Evolutionary conservation across 208 protist genomes (phyloP).

Genomic region (Wallacemonas sp.): DNA sequence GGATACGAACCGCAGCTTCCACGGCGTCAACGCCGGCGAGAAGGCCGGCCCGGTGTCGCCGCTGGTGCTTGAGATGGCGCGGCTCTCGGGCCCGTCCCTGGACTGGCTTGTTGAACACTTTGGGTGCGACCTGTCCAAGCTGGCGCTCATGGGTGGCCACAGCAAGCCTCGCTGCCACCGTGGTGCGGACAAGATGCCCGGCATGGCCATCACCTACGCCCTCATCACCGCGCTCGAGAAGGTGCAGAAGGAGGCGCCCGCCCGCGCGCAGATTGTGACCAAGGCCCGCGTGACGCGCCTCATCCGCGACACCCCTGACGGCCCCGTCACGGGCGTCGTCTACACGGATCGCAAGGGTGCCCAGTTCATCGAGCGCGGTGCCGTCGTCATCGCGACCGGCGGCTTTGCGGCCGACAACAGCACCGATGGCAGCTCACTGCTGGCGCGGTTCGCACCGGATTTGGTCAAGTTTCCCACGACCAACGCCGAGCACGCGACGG

Average conservation of each 20-base stretch:
- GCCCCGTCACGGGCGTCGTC: conserved; percentile 58
- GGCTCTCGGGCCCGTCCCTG: conserved; percentile 56
- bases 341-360: conserved; percentile 36
- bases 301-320: conserved; percentile 41
- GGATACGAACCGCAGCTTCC: conserved; percentile 58
- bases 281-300: conserved; percentile 47
- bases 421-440: conserved; percentile 33
- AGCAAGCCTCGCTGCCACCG: conserved; percentile 79
- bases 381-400: conserved; percentile 86
- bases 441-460: conserved; percentile 65
- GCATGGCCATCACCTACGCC: conserved; percentile 88
- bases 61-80: conserved; percentile 59
- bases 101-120: conserved; percentile 77
- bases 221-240: conserved; percentile 67
- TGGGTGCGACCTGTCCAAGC: conserved; percentile 65
- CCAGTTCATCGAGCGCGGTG: conserved; percentile 39
- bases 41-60: conserved; percentile 32
- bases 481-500: conserved; percentile 82
- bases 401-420: conserved; percentile 56
- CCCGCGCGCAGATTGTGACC: conserved; percentile 46
- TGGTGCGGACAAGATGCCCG: conserved; percentile 56
- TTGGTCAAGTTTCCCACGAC: conserved; percentile 80
- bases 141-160: conserved; percentile 87
- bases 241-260: conserved; percentile 28
- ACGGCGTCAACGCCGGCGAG: conserved; percentile 44